Base-by-base conservation (phyloP, 306 rosid species). In the Castanospermum australe region DNA sequence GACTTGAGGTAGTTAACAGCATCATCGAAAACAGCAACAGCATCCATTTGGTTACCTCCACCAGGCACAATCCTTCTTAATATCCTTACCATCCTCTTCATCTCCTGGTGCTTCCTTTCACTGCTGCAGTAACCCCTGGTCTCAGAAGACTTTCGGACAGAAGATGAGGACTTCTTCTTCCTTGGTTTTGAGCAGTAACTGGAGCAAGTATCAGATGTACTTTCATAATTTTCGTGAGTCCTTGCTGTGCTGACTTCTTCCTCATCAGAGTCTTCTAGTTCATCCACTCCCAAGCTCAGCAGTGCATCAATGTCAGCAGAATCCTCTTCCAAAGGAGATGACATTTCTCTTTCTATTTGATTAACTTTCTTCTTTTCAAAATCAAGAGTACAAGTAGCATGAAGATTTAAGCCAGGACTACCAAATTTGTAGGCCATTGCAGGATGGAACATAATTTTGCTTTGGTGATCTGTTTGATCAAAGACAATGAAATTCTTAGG, bases 211-310 rank as follows among this genome's bases (percentile, higher is more conserved):
- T 94, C 97, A 20, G 85, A 84, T 24, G 76, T 35, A 47, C 79
- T 80, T 48, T 87, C 94, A 73, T 86, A 82, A 60, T 86, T 81
- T 69, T 86, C 90, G 13, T 71, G 76, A 68, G 94, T 89, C 67
- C 97, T 89, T n/a, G 97, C 98, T 1, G 98, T 92, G 90, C 97
- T 92, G 73, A 91, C 82, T 78, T 89, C 98, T 81, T 93, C 97
- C 38, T 91, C 98, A 39, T 90, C 98, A 25, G 75, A 76, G 70
- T 88, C 92, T 35, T 88, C 92, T 65, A 82, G 70, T 33, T 90
- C 98, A 32, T 92, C 89, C 36, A 78, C 85, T 81, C 91, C 98
- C 82, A 91, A 84, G 91, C 98, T 94, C 90, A 94, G 63, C 84
- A 94, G 74, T 32, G 98, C 98, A 83, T 92, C 92, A 13, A 94